Evolutionary conservation across 2,329 filamentous ascomycete species (phyloP), one percentile per base, ranked within the genome.

Genomic region (Rutstroemia sp.): DNA sequence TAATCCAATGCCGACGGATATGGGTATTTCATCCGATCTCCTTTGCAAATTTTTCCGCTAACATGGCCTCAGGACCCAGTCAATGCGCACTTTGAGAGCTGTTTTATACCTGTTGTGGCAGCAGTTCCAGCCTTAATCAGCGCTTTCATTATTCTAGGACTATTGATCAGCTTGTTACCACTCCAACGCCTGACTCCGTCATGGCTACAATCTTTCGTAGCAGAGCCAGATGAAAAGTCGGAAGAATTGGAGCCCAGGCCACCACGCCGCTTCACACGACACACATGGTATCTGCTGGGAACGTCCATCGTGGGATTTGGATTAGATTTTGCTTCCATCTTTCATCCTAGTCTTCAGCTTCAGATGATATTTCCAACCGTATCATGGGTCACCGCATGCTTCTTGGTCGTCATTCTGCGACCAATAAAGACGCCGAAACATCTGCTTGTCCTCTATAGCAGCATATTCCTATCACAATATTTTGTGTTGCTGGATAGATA

Each of bases 131-230:
- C 63, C 16, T 38, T 61, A 4, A 59, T 73, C 50, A 61, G 63
- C 21, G 45, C 67, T 34, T 62, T 62, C 25, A 67, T 72, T 56
- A 6, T 71, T 8, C 42, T 71, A n/a, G 61, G 59, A 5, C 61
- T 62, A 23, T 39, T 66, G 1, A 45, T 69, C 1, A 53, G 59
- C 27, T 58, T 65, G 7, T 45, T 67, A 23, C 61, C 62, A 47
- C 34, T 57, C 38, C 67, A 62, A 63, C 69, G 72, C 44, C 76
- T 60, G 18, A 51, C 30, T 8, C 65, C 80, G 37, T 67, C 63
- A 69, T 83, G 81, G 80, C 74, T 73, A 19, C 71, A 65, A 49
- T 71, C 77, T 4, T 83, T 84, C 58, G 68, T 83, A 18, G 63
- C 72, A 18, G 78, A 81, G 58, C 61, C 68, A 19, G 61, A 63